Conservation (phyloP, 2,329 filamentous ascomycete genomes). For the Raffaelea ambrosiae region DNA sequence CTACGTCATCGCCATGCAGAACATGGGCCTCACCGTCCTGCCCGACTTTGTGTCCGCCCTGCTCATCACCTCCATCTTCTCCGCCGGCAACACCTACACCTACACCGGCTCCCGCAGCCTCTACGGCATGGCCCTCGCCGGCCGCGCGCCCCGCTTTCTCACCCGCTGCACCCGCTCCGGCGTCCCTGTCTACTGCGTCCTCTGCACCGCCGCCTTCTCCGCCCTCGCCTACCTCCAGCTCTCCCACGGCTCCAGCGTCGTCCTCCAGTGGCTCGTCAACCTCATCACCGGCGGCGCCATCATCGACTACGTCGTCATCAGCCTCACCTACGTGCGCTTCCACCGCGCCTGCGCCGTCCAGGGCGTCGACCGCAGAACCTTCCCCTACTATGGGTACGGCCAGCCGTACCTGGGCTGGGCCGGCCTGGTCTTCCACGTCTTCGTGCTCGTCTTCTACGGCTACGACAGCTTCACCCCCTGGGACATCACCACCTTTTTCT, state of each 20-base stretch:
- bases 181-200: conserved; percentile 27
- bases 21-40: conserved; percentile 38
- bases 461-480: conserved; percentile 42
- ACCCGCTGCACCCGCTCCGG: conserved; percentile 26
- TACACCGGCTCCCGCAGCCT: conserved; percentile 32
- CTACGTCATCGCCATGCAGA: conserved; percentile 42
- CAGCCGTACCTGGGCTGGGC: conserved; percentile 32
- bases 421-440: conserved; percentile 22
- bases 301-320: conserved; percentile 32
- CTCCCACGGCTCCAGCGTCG: conserved; percentile 24
- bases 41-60: conserved; percentile 53
- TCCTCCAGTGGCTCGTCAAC: neutral
- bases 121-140: conserved; percentile 39
- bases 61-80: conserved; percentile 50
- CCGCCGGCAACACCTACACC: conserved; percentile 53
- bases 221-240: conserved; percentile 29
- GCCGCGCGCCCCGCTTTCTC: conserved; percentile 48
- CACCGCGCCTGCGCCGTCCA: conserved; percentile 46
- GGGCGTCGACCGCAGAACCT: conserved; percentile 39
- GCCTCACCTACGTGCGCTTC: conserved; percentile 50
- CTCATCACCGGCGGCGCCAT: neutral
- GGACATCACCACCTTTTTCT: conserved; percentile 35
- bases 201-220: neutral
- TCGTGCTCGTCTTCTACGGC: conserved; percentile 42
- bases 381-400: conserved; percentile 46